Base-by-base conservation (phyloP, 2,329 filamentous ascomycete genomes). In the Ramularia endophylla region DNA sequence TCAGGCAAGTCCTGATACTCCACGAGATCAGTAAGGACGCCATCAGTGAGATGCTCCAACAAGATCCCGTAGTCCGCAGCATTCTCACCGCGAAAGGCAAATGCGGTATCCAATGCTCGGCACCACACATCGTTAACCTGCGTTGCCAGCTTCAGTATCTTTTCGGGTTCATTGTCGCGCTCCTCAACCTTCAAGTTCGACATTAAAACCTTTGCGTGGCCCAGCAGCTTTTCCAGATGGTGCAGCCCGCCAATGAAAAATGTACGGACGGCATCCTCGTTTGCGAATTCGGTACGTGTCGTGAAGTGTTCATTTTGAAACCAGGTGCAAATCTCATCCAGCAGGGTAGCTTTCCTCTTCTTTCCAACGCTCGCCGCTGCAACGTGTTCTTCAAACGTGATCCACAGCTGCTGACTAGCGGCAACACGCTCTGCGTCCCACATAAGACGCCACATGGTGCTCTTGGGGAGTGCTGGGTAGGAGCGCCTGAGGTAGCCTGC, bases 391-490 rank as follows among this genome's bases (percentile, higher is more conserved):
- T 95, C 85, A 56, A 94, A 87, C 39, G 78, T 73, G 47, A 80
- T 81, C 88, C 90, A 97, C 27, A 97, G 73, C 33, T 80, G 73
- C 46, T 77, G 75, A 13, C 87, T 87, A 27, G 88, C 85, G 31
- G 83, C 80, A 67, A 97, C 76, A 64, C 89, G 95, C 63, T 98
- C 92, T 0, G 90, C 90, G 56, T 90, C 81, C 72, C 81, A 85
- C n/a, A 98, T 69, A 22, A 98, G 66, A 48, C 76, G 74, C 88
- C 89, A 97, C 52, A 81, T 80, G 1, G 81, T 81, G 17, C 68
- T 68, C 29, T 79, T 77, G 49, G 84, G 78, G 5, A 97, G 63
- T 2, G 78, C 69, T 22, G 69, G 67, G 45, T 80, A 81, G 22
- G 82, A 80, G 5, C 74, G 73, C 48, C 76, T 74, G 9, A 97